These are phyloP conservation scores for Sporothrix mexicana DNA, from an alignment of 2,329 filamentous ascomycete genomes.

Conservation along the genomic window DNA sequence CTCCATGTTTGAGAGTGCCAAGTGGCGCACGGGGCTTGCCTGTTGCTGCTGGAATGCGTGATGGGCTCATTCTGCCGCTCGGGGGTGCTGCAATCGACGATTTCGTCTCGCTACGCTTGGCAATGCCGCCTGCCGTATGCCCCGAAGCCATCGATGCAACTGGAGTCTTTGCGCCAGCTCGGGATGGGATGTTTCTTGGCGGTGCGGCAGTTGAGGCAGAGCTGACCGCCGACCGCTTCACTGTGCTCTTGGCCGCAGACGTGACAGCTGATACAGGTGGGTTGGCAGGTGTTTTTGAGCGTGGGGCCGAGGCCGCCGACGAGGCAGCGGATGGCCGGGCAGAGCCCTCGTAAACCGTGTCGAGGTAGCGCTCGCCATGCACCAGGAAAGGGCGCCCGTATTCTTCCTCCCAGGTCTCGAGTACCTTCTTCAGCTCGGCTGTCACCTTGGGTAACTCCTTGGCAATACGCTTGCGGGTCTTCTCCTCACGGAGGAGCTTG, in stretches of 20 bases:
- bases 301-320: conserved; percentile 61
- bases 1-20: conserved; percentile 70
- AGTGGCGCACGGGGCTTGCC: conserved; percentile 62
- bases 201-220: conserved; percentile 7
- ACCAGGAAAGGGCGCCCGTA: conserved; percentile 93
- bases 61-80: conserved; percentile 59
- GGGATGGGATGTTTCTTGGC: conserved; percentile 43
- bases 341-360: conserved; percentile 70
- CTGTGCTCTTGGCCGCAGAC: conserved; percentile 29
- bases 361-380: conserved; percentile 88
- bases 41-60: conserved; percentile 62
- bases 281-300: conserved; percentile 75
- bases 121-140: conserved; percentile 38
- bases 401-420: conserved; percentile 91
- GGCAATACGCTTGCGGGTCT: conserved; percentile 96
- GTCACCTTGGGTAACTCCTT: conserved; percentile 95
- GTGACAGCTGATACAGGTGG: conserved; percentile 51
- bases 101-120: conserved; percentile 45
- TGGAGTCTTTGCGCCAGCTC: conserved; percentile 61
- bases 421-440: conserved; percentile 77
- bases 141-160: conserved; percentile 56
- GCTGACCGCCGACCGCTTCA: conserved; percentile 38
- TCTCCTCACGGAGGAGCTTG: conserved; percentile 92
- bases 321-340: not conserved
- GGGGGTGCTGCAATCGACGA: conserved; percentile 40